Base-by-base conservation (phyloP, 441 rosid species). In the Heliophila coronopifolia region DNA sequence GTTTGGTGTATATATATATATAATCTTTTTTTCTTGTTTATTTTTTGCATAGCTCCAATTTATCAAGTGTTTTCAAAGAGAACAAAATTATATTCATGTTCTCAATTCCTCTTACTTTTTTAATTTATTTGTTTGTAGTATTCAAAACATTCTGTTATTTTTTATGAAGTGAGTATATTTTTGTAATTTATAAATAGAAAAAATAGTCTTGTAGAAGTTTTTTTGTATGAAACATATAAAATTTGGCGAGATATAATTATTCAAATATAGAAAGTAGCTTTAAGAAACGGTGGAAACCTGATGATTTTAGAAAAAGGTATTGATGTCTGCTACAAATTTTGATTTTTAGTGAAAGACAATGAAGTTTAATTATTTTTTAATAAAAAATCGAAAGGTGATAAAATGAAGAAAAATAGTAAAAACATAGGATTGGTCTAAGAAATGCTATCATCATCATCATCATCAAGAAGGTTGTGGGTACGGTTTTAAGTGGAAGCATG, bases 401-500 rank as follows among this genome's bases (percentile, higher is more conserved):
- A 40, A 41, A 22, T 41, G n/a, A n/a, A n/a, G 20, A 20, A 10
- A 56, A 26, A 34, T 5, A 25, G 9, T 1, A 6, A 45, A 45
- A 46, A 36, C 32, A 48, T 58, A 48, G 49, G 56, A 40, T 59
- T 59, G 52, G 65, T 4, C 50, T 28, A 14, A 37, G 15, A 40
- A 56, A 58, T 65, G 63, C 14, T 49, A 39, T 24, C 35, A 59
- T 33, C 39, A 70, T 53, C 55, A 33, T 15, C 50, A 55, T 32
- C 36, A 16, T 17, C 18, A 30, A 20, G 20, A 46, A 69, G 77
- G 63, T 59, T 61, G 71, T 69, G 70, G 65, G 53, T 42, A 45
- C 54, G 54, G 37, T 34, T 22, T 23, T 18, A 20, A 33, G 68
- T 54, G 44, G 48, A 38, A 44, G 67, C 30, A 53, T 61, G 67